phyloP scores from a whole-genome alignment of 1,139 yeast genomes.

The Diutina neorugosa region DNA sequence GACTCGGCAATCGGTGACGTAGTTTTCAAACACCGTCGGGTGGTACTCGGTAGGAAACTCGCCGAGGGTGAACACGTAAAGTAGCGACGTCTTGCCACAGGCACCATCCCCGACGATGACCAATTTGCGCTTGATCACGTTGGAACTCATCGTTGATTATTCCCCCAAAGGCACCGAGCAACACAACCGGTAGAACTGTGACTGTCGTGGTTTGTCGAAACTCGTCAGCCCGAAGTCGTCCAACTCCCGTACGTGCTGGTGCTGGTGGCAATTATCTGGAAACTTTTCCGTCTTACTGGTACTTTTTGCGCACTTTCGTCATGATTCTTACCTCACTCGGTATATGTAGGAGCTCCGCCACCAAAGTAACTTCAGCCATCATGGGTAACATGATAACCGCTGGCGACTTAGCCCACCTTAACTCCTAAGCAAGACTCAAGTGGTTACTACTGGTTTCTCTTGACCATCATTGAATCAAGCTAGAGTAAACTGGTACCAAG shows the following conservation, averaged over 20 bases:
- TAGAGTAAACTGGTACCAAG: too few species aligned
- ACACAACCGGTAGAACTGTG: neutral
- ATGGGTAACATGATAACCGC: neutral
- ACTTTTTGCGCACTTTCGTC: neutral
- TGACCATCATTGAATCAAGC: too few species aligned
- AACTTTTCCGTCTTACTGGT: neutral
- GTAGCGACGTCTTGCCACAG: constrained; percentile 83
- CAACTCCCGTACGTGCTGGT: neutral
- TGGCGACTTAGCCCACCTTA: neutral
- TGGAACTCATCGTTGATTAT: neutral
- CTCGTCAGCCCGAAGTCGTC: neutral
- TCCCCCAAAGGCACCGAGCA: neutral
- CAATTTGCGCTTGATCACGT: constrained; percentile 27
- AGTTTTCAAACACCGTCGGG: constrained; percentile 92
- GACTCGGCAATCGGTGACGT: constrained; percentile 84
- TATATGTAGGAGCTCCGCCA: neutral
- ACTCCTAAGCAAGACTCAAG: too few species aligned
- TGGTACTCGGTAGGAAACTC: constrained; percentile 78
- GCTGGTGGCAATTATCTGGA: neutral
- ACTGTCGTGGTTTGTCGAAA: neutral
- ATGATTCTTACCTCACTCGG: neutral
- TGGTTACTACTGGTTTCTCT: too few species aligned
- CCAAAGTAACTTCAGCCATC: neutral
- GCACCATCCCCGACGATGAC: constrained; percentile 96
- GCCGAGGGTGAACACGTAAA: constrained; percentile 86